Base-by-base conservation (phyloP, 176 grass and related monocot genomes). In the Themeda triandra region DNA sequence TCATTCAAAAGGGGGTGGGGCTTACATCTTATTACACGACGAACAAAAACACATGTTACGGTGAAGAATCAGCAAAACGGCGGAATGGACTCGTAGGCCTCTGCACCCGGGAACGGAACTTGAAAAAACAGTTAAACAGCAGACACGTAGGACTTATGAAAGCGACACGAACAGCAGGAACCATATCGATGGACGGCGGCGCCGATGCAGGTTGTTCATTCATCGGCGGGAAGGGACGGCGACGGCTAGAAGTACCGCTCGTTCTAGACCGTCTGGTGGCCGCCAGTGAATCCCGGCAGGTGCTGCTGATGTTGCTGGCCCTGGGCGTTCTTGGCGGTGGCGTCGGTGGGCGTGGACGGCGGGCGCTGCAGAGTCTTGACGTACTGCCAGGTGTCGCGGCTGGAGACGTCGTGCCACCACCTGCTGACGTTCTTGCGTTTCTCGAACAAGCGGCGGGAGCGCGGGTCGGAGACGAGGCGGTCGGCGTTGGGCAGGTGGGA, bases 401-500 rank as follows among this genome's bases (percentile, higher is more conserved):
- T 56, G 48, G 95, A 98, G 51, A 98, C 86, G 32, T 62, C 54
- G 2, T 76, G 12, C 95, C 92, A 98, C 95, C 95, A 98, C 76
- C 88, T 65, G 82, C 49, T 86, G 40, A 98, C 92, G 35, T 88
- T 93, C 82, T 56, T 78, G 76, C 95, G 86, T n/a, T 54, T 80
- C 71, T 85, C 51, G 49, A 98, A 88, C 32, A 98, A 31, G 44
- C 85, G 48, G 79, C 86, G 59, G 75, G 87, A 91, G 4, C 91
- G 83, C 23, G 53, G 85, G 86, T 93, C 82, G 28, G 65, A 15
- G 46, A 39, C 84, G 79, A 98, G 84, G 79, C 71, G 80, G 40
- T 98, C 87, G 39, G 88, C 85, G 79, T 93, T 95, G 82, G 95
- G 95, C 70, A 98, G 87, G 92, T 95, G 92, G 11, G 90, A 95